phyloP scores from a whole-genome alignment of 148 eudicot species.

The Camellia granthamiana region DNA sequence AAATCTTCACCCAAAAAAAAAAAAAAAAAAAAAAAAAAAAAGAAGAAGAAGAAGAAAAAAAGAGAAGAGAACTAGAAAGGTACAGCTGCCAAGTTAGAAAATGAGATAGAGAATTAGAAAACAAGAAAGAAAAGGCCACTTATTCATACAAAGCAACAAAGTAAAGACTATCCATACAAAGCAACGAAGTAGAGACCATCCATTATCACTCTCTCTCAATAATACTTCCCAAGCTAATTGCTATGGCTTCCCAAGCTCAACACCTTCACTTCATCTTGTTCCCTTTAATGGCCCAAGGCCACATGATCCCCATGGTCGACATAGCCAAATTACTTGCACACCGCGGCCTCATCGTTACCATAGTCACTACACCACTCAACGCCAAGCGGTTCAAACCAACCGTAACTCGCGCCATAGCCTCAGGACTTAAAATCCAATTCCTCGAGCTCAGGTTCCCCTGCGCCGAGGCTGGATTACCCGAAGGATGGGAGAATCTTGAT shows the following conservation, averaged over 20 bases:
- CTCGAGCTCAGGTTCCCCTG: conserved; percentile 35
- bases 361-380: conserved; percentile 45
- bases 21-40: no score
- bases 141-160: no score
- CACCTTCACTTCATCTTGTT: conserved; percentile 45
- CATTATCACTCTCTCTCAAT: not conserved
- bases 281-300: conserved; percentile 58
- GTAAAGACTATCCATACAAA: no score
- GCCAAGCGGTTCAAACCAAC: conserved; percentile 28
- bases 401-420: conserved; percentile 21
- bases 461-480: conserved; percentile 42
- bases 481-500: conserved; percentile 55
- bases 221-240: not conserved
- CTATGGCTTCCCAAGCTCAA: conserved; percentile 22
- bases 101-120: no score
- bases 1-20: no score
- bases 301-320: conserved; percentile 60
- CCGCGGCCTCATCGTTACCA: conserved; percentile 31
- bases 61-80: no score
- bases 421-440: conserved; percentile 29
- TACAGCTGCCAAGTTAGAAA: no score
- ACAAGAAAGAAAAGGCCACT: no score
- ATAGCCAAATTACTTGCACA: conserved; percentile 39
- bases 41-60: no score
- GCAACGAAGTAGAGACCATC: not conserved